These are phyloP conservation scores for Rhizopus microsporus DNA, from an alignment of 371 early-diverging fungal species.

Conservation along the genomic window DNA sequence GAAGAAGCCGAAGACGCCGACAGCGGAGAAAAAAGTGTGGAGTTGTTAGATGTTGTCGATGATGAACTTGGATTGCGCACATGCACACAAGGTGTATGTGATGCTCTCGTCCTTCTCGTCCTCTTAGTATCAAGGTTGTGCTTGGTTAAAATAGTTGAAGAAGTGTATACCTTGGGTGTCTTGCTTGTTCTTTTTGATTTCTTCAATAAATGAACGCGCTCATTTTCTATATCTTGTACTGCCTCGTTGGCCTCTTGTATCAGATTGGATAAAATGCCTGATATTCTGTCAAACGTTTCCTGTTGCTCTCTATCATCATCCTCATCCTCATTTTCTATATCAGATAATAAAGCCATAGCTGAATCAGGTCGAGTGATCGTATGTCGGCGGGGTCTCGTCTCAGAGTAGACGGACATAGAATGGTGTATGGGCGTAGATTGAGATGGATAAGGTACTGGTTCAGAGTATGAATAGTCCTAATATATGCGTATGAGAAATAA, in stretches of 20 bases:
- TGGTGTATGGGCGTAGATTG: slow-evolving; percentile 5
- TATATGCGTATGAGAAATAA: not conserved
- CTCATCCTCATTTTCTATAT: slow-evolving; percentile 27
- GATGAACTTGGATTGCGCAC: slow-evolving; percentile 1
- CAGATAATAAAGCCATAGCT: slow-evolving; percentile 36
- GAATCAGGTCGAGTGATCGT: slow-evolving; percentile 48
- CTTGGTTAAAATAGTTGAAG: slow-evolving; percentile 11
- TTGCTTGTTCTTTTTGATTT: slow-evolving; percentile 10
- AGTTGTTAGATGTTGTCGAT: slow-evolving; percentile 12
- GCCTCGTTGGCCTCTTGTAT: slow-evolving; percentile 53
- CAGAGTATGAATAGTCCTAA: slow-evolving; percentile 16
- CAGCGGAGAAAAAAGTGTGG: slow-evolving; percentile 17
- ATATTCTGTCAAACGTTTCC: slow-evolving; percentile 45
- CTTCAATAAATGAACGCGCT: slow-evolving; percentile 26
- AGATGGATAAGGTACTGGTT: slow-evolving; percentile 34
- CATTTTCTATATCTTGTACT: slow-evolving; percentile 37
- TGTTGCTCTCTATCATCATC: slow-evolving; percentile 29
- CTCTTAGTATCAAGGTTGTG: not conserved
- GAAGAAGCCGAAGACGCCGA: not conserved
- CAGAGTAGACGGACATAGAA: slow-evolving; percentile 3
- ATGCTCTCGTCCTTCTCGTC: slow-evolving; percentile 18
- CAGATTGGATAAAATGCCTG: slow-evolving; percentile 38
- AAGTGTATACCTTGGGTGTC: slow-evolving; percentile 4
- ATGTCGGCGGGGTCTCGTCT: slow-evolving; percentile 29
- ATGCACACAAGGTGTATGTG: slow-evolving; percentile 4